A percentile compares a stretch with the other conserved stretches of the same genome.
These are phyloP conservation scores for Pseudonectria buxi DNA, from an alignment of 2,329 filamentous ascomycete species.

Conservation along the genomic window DNA sequence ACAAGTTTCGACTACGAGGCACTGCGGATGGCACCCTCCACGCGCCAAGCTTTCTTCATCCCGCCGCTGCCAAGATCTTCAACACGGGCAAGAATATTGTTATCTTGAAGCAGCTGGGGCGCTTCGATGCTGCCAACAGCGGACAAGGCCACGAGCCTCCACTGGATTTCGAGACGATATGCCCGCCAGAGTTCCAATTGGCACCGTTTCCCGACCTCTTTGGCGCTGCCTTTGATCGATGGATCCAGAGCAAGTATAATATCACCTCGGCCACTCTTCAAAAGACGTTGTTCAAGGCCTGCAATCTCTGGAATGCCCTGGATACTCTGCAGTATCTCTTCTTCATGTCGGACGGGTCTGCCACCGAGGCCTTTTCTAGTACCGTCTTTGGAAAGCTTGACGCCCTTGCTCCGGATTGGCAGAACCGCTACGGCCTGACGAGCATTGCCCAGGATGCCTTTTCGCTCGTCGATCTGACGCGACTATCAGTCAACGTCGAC, in stretches of 20 bases:
- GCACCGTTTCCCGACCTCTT: conserved; percentile 72
- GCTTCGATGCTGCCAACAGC: conserved; percentile 34
- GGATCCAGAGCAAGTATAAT: conserved; percentile 70
- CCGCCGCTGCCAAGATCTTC: conserved; percentile 66
- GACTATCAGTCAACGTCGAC: conserved; percentile 53
- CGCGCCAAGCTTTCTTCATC: conserved; percentile 68
- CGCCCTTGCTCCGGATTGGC: conserved; percentile 54
- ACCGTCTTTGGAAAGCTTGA: conserved; percentile 73
- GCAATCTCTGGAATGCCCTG: conserved; percentile 59
- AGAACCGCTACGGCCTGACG: conserved; percentile 73
- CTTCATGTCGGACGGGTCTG: conserved; percentile 66
- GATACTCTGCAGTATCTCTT: conserved; percentile 66
- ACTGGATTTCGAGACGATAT: conserved; percentile 53
- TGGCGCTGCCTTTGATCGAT: conserved; percentile 60
- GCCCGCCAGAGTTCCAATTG: conserved; percentile 39
- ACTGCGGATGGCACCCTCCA: conserved; percentile 55
- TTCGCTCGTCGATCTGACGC: conserved; percentile 49
- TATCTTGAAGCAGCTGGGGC: conserved; percentile 67
- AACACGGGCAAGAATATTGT: conserved; percentile 84
- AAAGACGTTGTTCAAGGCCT: conserved; percentile 59
- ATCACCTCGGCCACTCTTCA: conserved; percentile 62
- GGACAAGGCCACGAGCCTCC: conserved; percentile 31
- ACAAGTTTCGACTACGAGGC: conserved; percentile 61
- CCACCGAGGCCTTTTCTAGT: conserved; percentile 58
- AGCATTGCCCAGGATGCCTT: conserved; percentile 71